Conservation (phyloP, 345 rosid genomes). For the Melaleuca quinquenervia region DNA sequence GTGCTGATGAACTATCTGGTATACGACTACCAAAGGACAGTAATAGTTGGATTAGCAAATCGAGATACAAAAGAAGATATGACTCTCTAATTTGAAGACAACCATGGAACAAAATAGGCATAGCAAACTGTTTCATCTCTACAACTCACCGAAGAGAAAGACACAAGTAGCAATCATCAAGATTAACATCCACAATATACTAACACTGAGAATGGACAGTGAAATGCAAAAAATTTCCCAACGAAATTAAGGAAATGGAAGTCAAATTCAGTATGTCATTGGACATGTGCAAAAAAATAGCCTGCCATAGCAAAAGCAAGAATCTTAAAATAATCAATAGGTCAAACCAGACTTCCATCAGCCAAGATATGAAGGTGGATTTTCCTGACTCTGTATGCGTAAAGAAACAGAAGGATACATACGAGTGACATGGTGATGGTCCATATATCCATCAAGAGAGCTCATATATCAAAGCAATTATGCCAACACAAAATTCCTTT, state of each 20-base stretch:
- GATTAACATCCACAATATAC: background rate
- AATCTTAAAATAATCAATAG: background rate
- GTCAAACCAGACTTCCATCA: background rate
- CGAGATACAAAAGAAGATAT: background rate
- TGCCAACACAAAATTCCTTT: background rate
- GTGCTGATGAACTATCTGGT: background rate
- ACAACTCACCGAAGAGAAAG: background rate
- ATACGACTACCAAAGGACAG: background rate
- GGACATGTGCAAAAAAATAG: background rate
- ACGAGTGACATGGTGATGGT: background rate
- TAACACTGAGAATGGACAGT: background rate
- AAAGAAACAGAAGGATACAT: background rate
- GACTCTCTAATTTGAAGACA: background rate
- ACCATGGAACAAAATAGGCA: background rate
- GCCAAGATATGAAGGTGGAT: background rate
- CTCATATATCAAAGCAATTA: background rate
- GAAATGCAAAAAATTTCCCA: background rate
- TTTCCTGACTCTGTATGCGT: background rate
- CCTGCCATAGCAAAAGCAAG: background rate
- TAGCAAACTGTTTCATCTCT: background rate
- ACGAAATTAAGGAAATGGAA: background rate
- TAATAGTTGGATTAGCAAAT: background rate
- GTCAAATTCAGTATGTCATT: background rate
- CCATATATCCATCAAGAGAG: background rate
- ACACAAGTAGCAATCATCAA: background rate